A percentile compares a stretch with the other conserved stretches of the same genome.
Conservation (phyloP, 495 filamentous ascomycete genomes). For the Pseudoneurospora amorphoporcata region DNA sequence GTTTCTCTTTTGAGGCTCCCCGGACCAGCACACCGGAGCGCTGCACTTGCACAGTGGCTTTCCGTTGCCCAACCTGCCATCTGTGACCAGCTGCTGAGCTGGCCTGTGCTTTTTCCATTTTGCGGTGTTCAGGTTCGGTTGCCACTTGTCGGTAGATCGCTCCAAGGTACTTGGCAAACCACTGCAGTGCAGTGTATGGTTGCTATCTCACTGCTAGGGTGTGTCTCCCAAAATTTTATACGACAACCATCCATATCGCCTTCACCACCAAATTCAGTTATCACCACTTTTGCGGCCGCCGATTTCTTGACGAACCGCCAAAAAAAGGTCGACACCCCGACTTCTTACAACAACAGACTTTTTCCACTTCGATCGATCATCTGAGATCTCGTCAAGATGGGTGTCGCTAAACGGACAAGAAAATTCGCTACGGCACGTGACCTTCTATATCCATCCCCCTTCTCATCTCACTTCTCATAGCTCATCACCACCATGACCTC, state of each 20-base stretch:
- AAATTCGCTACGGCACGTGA: conserved; percentile 23
- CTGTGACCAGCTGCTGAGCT: background rate
- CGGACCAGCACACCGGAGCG: background rate
- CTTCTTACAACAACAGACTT: background rate
- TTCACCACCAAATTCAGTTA: background rate
- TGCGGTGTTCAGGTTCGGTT: background rate
- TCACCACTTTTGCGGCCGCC: background rate
- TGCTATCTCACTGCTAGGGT: background rate
- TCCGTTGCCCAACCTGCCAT: background rate
- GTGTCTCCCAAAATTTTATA: background rate
- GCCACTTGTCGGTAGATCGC: background rate
- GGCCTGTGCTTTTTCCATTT: background rate
- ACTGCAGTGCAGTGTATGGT: background rate
- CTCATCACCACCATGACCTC: background rate
- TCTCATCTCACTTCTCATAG: background rate
- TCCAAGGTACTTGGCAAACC: background rate
- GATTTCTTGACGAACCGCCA: background rate
- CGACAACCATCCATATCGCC: background rate
- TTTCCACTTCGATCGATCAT: background rate
- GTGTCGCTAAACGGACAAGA: conserved; percentile 23
- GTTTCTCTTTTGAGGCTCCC: background rate
- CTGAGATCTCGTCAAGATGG: conserved; percentile 13
- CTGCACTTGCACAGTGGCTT: background rate
- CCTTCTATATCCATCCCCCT: background rate
- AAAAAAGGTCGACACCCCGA: background rate